These are phyloP conservation scores for Nakaseomyces nivariensis DNA, from an alignment of 1,139 yeast species.

Conservation along the genomic window DNA sequence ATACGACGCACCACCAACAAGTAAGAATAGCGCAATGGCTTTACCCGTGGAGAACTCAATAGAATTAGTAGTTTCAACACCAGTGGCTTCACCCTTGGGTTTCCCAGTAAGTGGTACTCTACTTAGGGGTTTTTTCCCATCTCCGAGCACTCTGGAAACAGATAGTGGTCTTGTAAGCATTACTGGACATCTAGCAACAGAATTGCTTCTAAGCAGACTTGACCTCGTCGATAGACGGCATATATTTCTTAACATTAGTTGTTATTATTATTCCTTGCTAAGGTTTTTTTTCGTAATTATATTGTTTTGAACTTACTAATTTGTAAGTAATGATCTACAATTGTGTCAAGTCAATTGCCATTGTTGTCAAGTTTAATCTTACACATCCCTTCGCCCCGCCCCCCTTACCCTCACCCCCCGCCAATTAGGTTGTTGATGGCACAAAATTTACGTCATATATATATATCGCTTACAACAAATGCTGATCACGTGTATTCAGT, in stretches of 20 bases:
- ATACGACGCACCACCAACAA: conserved; percentile 60
- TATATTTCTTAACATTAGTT: background rate
- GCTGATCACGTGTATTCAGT: too few relatives aligned
- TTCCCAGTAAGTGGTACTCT: conserved; percentile 46
- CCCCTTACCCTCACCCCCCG: too few relatives aligned
- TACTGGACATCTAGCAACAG: background rate
- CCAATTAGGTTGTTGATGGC: too few relatives aligned
- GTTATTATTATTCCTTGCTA: background rate
- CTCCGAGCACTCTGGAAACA: background rate
- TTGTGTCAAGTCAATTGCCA: too few relatives aligned
- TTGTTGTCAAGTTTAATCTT: too few relatives aligned
- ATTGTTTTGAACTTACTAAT: too few relatives aligned
- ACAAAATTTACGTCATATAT: too few relatives aligned
- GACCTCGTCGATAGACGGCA: background rate
- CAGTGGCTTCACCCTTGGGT: conserved; percentile 27
- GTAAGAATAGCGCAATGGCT: conserved; percentile 54
- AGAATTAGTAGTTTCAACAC: conserved; percentile 21
- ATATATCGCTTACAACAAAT: too few relatives aligned
- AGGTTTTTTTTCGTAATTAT: background rate
- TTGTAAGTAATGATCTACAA: too few relatives aligned
- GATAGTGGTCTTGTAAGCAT: background rate
- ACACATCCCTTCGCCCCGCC: too few relatives aligned
- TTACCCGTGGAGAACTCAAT: conserved; percentile 77
- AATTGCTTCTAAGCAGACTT: background rate
- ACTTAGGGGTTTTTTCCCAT: conserved; percentile 23